Conservation (phyloP, 2,329 filamentous ascomycete species). For the Akanthomyces muscarius region DNA sequence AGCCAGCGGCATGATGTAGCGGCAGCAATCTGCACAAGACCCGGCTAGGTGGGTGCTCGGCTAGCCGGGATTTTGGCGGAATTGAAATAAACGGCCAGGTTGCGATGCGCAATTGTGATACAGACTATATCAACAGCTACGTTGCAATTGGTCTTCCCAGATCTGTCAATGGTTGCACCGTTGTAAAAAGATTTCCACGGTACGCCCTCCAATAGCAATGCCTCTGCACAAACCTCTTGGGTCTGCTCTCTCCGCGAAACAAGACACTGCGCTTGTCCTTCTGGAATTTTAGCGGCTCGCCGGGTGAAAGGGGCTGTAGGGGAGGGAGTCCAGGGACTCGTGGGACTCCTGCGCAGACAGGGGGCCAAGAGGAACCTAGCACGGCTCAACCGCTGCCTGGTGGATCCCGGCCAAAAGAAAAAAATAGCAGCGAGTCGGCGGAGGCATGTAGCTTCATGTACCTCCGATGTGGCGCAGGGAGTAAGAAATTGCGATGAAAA, state of each 20-base stretch:
- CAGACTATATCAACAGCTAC: neutral
- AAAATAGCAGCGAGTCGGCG: neutral
- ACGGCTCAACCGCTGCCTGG: constrained; percentile 12
- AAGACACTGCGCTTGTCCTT: neutral
- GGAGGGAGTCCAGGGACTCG: neutral
- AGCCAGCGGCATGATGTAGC: neutral
- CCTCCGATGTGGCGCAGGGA: constrained; percentile 14
- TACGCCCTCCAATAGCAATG: neutral
- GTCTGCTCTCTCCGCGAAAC: neutral
- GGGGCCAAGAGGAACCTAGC: constrained; percentile 1
- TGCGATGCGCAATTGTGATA: neutral
- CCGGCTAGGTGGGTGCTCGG: neutral
- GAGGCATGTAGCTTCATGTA: constrained; percentile 7
- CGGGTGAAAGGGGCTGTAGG: constrained; percentile 12
- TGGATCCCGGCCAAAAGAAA: constrained; percentile 8
- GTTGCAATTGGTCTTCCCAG: neutral
- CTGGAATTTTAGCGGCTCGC: constrained; percentile 9
- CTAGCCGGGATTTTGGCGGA: constrained; percentile 9
- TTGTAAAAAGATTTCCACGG: neutral
- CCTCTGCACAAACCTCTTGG: neutral
- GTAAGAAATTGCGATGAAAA: constrained; percentile 1
- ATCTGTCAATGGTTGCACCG: neutral
- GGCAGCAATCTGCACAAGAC: neutral
- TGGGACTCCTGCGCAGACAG: neutral
- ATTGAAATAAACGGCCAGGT: constrained; percentile 6